Conservation (phyloP, 2,329 filamentous ascomycete genomes). For the Ceratocystis eucalypticola region DNA sequence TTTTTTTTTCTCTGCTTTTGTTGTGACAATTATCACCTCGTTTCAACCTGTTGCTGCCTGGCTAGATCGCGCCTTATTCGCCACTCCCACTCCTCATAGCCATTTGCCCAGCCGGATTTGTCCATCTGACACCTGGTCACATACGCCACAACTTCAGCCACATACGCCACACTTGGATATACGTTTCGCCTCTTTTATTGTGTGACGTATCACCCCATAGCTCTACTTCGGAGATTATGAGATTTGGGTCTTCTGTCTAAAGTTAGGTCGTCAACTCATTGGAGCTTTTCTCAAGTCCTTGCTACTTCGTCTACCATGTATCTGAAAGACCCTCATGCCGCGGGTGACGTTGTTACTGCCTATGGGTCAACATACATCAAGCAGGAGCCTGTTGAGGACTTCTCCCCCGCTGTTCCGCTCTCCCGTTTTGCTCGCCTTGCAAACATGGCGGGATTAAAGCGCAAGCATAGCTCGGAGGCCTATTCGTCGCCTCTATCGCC, state of each 20-base stretch:
- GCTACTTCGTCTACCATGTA: constrained; percentile 1
- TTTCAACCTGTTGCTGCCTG: constrained; percentile 10
- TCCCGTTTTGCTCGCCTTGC: neutral
- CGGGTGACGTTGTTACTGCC: constrained; percentile 1
- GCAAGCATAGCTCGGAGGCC: constrained; percentile 17
- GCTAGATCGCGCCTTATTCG: constrained; percentile 16
- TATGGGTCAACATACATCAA: constrained; percentile 15
- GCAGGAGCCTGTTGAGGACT: constrained; percentile 16
- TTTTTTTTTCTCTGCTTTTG: constrained; percentile 5
- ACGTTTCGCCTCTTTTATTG: neutral
- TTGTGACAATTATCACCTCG: constrained; percentile 2
- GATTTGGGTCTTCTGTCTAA: neutral
- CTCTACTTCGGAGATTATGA: constrained; percentile 6
- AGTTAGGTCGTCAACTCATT: neutral
- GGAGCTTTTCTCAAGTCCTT: constrained; percentile 1
- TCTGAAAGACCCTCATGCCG: constrained; percentile 1
- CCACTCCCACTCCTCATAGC: constrained; percentile 13
- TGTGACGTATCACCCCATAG: neutral
- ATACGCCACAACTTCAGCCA: neutral
- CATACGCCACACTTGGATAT: constrained; percentile 4
- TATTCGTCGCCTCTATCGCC: constrained; percentile 16
- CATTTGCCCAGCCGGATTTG: constrained; percentile 11
- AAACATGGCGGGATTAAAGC: constrained; percentile 11
- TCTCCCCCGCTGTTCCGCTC: neutral
- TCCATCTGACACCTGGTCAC: constrained; percentile 8